These are phyloP conservation scores for Jatropha multifida DNA, from an alignment of 441 rosid species.

Conservation along the genomic window DNA sequence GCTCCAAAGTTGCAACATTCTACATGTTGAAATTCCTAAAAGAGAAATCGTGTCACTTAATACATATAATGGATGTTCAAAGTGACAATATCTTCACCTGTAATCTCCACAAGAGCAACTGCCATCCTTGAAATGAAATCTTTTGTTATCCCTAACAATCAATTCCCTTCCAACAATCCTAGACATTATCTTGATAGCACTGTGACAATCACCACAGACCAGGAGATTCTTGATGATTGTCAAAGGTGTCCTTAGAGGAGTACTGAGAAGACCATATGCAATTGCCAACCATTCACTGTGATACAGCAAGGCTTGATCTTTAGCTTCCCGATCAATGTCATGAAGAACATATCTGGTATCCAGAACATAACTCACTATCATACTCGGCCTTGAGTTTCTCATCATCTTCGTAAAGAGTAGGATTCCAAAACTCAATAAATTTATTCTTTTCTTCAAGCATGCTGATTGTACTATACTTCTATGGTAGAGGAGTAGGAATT, in stretches of 20 bases:
- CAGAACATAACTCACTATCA: too few species aligned
- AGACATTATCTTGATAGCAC: constrained; percentile 43
- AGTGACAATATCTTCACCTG: constrained; percentile 57
- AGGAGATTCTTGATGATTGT: constrained; percentile 50
- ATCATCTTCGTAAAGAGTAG: too few species aligned
- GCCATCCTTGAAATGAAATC: constrained; percentile 72
- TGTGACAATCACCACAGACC: constrained; percentile 53
- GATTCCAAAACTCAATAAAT: too few species aligned
- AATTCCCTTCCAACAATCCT: constrained; percentile 42
- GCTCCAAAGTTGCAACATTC: not conserved
- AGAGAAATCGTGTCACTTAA: too few species aligned
- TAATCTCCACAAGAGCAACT: constrained; percentile 89
- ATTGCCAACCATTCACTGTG: constrained; percentile 81
- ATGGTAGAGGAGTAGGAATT: not conserved
- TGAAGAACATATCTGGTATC: too few species aligned
- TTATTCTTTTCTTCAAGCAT: constrained; percentile 7
- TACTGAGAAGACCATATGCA: constrained; percentile 51
- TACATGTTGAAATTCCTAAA: too few species aligned
- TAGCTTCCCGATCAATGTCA: too few species aligned
- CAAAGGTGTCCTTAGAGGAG: constrained; percentile 40
- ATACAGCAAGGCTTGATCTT: constrained; percentile 41
- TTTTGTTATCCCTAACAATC: constrained; percentile 73
- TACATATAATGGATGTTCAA: too few species aligned
- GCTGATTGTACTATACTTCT: constrained; percentile 13
- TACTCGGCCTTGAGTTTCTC: too few species aligned